phyloP scores from a whole-genome alignment of 2,329 filamentous ascomycete genomes.

The Arthrinium puccinioides region DNA sequence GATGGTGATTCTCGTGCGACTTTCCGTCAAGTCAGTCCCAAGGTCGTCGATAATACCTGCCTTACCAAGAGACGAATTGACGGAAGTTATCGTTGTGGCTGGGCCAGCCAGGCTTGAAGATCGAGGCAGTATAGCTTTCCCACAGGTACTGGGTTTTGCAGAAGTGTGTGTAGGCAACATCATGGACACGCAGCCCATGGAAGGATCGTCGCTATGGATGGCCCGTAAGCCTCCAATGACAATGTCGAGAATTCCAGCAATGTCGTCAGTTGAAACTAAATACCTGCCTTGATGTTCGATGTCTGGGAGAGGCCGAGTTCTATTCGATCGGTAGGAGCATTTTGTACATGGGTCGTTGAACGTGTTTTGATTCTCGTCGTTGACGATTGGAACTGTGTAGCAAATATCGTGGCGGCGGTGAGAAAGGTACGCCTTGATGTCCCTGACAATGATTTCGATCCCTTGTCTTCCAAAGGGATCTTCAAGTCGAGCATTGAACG shows the following conservation, averaged over 20 bases:
- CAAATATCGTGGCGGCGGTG: slow-evolving; percentile 10
- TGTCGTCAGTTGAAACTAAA: slow-evolving; percentile 17
- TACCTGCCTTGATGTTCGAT: slow-evolving; percentile 9
- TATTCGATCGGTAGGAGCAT: neutral
- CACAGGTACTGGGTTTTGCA: slow-evolving; percentile 11
- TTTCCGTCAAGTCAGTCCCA: neutral
- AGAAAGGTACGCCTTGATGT: slow-evolving; percentile 18
- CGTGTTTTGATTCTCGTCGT: neutral
- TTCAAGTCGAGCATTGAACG: slow-evolving; percentile 2
- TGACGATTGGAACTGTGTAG: neutral
- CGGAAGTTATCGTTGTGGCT: slow-evolving; percentile 20
- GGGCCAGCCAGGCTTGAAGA: slow-evolving; percentile 16
- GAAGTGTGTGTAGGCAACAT: slow-evolving; percentile 11
- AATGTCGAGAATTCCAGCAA: slow-evolving; percentile 22
- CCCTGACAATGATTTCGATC: slow-evolving; percentile 11
- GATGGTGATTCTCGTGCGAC: slow-evolving; percentile 14
- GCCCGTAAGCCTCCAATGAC: slow-evolving; percentile 16
- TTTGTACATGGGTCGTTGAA: neutral
- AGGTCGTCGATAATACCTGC: neutral
- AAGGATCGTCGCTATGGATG: slow-evolving; percentile 8
- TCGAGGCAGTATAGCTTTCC: slow-evolving; percentile 14
- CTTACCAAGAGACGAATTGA: slow-evolving; percentile 15
- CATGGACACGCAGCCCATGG: slow-evolving; percentile 12
- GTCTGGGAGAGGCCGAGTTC: slow-evolving; percentile 5
- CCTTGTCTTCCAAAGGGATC: slow-evolving; percentile 5